phyloP scores from a whole-genome alignment of 345 rosid species.

The Eucalyptus rudis region DNA sequence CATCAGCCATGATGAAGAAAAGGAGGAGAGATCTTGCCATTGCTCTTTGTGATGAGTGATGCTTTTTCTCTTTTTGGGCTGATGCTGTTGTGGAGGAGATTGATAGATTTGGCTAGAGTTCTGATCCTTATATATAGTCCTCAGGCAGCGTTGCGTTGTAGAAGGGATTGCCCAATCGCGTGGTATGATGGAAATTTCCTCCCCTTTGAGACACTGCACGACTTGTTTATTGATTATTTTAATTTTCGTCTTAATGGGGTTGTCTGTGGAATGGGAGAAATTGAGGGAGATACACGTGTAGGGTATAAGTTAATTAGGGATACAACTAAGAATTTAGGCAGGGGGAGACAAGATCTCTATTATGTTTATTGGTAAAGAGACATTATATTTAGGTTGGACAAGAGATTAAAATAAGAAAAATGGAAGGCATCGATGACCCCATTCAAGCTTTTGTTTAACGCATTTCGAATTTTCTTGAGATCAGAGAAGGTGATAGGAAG shows the following conservation, averaged over 20 bases:
- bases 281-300: conserved; percentile 13
- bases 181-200: conserved; percentile 38
- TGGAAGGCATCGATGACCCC: neutral
- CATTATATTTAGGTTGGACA: neutral
- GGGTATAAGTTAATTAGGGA: conserved; percentile 9
- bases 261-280: conserved; percentile 22
- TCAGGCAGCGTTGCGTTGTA: neutral
- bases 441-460: neutral
- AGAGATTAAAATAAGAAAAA: neutral
- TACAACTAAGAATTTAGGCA: conserved; percentile 10
- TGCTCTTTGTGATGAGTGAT: neutral
- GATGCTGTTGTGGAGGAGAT: neutral
- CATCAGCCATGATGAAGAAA: conserved; percentile 9
- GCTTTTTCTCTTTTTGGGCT: neutral
- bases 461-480: neutral
- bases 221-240: neutral
- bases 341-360: conserved; percentile 27
- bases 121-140: neutral
- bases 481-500: neutral
- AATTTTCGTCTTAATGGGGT: neutral
- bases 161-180: neutral
- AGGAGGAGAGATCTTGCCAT: conserved; percentile 14
- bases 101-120: neutral
- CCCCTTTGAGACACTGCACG: neutral
- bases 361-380: conserved; percentile 12